These are phyloP conservation scores for Durotheca rogersii DNA, from an alignment of 495 filamentous ascomycete genomes.

Conservation along the genomic window DNA sequence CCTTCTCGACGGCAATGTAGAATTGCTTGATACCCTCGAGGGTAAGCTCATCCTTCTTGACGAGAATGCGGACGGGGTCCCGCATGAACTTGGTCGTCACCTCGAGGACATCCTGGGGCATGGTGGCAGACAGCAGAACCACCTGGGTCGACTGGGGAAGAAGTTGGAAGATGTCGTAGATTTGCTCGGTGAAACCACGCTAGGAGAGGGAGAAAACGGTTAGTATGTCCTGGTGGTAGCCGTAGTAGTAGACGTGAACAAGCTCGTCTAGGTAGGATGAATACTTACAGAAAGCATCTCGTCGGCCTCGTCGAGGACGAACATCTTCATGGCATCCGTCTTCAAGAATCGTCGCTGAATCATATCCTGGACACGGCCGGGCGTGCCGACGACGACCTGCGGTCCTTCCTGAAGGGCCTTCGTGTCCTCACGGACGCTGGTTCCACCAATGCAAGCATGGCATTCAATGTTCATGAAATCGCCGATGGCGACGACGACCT, in stretches of 20 bases:
- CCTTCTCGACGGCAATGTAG: constrained; percentile 99
- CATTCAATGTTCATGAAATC: constrained; percentile 99
- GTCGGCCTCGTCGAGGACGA: constrained; percentile 98
- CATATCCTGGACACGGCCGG: constrained; percentile 98
- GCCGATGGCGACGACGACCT: constrained; percentile 95
- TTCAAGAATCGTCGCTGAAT: constrained; percentile 93
- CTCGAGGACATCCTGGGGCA: constrained; percentile 98
- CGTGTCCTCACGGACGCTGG: constrained; percentile 97
- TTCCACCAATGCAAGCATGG: constrained; percentile 99
- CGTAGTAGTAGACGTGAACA: too few relatives aligned
- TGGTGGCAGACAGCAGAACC: constrained; percentile 93
- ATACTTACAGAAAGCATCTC: constrained; percentile 88
- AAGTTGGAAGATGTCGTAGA: constrained; percentile 99
- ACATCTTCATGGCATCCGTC: constrained; percentile 97
- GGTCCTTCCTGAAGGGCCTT: constrained; percentile 92
- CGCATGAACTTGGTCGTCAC: constrained; percentile 99
- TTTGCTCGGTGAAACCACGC: constrained; percentile 99
- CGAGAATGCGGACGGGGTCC: constrained; percentile 96
- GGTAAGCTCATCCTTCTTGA: constrained; percentile 99
- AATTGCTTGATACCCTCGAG: constrained; percentile 99
- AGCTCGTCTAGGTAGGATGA: not conserved
- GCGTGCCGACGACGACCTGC: constrained; percentile 95
- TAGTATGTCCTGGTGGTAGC: constrained; percentile 14
- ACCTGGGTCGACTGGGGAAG: constrained; percentile 97
- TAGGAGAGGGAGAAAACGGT: constrained; percentile 41